A percentile compares a stretch with the other conserved stretches of the same genome.
Evolutionary conservation across 2,329 filamentous ascomycete species (phyloP).

Genomic region (Emericellopsis atlantica): DNA sequence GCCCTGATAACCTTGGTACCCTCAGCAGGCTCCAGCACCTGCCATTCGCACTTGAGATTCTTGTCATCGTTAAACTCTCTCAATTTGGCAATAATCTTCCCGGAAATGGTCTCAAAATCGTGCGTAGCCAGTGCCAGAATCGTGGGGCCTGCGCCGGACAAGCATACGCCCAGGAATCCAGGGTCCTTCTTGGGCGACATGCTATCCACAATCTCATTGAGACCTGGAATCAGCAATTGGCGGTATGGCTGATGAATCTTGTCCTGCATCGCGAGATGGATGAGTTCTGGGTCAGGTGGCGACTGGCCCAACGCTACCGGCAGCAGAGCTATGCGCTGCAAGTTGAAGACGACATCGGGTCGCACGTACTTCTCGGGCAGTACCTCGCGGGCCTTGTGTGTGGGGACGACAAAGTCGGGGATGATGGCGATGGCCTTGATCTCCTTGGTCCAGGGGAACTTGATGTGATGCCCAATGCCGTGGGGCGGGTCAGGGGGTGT

Average conservation of each 20-base stretch:
- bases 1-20: conserved; percentile 39
- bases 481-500: conserved; percentile 78
- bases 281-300: conserved; percentile 83
- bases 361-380: conserved; percentile 70
- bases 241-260: conserved; percentile 96
- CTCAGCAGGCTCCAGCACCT: conserved; percentile 76
- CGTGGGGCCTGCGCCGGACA: conserved; percentile 89
- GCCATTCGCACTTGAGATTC: conserved; percentile 73
- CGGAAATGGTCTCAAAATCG: conserved; percentile 79
- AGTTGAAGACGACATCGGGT: conserved; percentile 81
- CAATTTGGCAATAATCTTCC: conserved; percentile 65
- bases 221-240: conserved; percentile 77
- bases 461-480: conserved; percentile 92
- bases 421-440: conserved; percentile 98
- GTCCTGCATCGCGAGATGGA: conserved; percentile 97
- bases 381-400: conserved; percentile 77
- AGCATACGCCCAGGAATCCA: conserved; percentile 83
- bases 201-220: conserved; percentile 80
- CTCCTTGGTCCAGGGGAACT: conserved; percentile 84
- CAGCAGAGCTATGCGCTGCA: conserved; percentile 84
- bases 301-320: conserved; percentile 82
- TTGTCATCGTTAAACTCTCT: conserved; percentile 41
- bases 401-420: conserved; percentile 91
- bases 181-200: conserved; percentile 81
- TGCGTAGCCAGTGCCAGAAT: conserved; percentile 85